phyloP scores from a whole-genome alignment of 106 monocot species.

The Triglochin maritima region DNA sequence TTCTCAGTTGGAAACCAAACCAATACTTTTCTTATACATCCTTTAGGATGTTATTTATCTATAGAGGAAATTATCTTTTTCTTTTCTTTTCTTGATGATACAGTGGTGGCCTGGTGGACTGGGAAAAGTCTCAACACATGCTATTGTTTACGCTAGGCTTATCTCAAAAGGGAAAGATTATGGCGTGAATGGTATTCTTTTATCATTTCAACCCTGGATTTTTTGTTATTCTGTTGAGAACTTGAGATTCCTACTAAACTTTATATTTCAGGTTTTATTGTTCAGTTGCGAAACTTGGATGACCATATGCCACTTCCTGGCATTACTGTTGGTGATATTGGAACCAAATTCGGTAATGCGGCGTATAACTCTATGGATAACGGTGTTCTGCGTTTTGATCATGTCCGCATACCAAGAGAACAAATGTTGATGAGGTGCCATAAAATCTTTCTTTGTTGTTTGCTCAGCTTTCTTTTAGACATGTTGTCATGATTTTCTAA shows the following conservation, averaged over 20 bases:
- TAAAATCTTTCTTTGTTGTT: slow-evolving; percentile 3
- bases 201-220: background rate
- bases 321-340: slow-evolving; percentile 89
- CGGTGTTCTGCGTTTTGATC: slow-evolving; percentile 84
- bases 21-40: too few relatives aligned
- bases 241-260: background rate
- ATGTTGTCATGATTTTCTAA: background rate
- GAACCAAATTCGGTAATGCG: slow-evolving; percentile 92
- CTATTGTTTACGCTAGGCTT: slow-evolving; percentile 76
- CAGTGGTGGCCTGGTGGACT: slow-evolving; percentile 99
- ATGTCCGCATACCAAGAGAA: slow-evolving; percentile 88
- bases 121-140: slow-evolving; percentile 94
- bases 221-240: background rate
- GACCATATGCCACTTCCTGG: slow-evolving; percentile 93
- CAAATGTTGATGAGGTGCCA: slow-evolving; percentile 84
- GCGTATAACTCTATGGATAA: slow-evolving; percentile 99
- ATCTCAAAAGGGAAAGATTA: slow-evolving; percentile 67
- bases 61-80: background rate
- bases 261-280: slow-evolving; percentile 71
- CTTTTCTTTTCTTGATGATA: background rate
- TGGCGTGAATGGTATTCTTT: slow-evolving; percentile 74
- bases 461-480: slow-evolving; percentile 2
- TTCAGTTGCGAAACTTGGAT: slow-evolving; percentile 89
- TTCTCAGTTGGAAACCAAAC: too few relatives aligned
- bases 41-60: too few relatives aligned